Evolutionary conservation across 768 basidiomycete species (phyloP).

Genomic region (Hirschioporus abietinus): DNA sequence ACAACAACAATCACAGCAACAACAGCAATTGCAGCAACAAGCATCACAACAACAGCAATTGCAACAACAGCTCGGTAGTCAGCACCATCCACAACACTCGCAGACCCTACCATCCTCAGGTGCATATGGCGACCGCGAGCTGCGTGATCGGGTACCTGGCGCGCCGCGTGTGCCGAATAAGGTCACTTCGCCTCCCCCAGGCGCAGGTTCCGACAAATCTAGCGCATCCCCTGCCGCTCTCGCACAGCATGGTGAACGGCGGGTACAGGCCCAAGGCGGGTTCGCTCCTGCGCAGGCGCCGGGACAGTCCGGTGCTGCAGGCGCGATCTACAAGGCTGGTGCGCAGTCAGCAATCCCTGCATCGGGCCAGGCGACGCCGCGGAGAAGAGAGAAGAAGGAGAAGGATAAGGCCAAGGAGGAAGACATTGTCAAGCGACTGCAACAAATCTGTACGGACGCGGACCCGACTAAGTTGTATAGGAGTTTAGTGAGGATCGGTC

Average conservation of each 20-base stretch:
- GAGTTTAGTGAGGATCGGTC: conserved; percentile 93
- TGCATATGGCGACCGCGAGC: conserved; percentile 12
- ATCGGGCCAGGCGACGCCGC: conserved; percentile 71
- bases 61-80: conserved; percentile 15
- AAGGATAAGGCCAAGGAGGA: conserved; percentile 74
- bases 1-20: too few species aligned
- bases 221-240: conserved; percentile 15
- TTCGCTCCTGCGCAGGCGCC: conserved; percentile 43
- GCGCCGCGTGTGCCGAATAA: conserved; percentile 8
- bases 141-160: conserved; percentile 14
- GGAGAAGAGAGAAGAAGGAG: conserved; percentile 83
- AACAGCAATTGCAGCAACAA: too few species aligned
- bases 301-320: conserved; percentile 19
- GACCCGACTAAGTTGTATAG: conserved; percentile 94
- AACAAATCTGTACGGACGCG: conserved; percentile 94
- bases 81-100: conserved; percentile 8
- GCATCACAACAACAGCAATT: too few species aligned
- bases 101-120: conserved; percentile 3
- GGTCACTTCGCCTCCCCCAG: conserved; percentile 4
- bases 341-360: conserved; percentile 56
- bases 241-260: conserved; percentile 19
- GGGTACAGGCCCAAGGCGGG: conserved; percentile 48
- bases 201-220: conserved; percentile 1
- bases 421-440: conserved; percentile 86
- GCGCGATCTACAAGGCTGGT: conserved; percentile 25